A percentile compares a stretch with the other conserved stretches of the same genome.
Evolutionary conservation across 306 rosid genomes (phyloP).

Genomic region (Canavalia ensiformis): DNA sequence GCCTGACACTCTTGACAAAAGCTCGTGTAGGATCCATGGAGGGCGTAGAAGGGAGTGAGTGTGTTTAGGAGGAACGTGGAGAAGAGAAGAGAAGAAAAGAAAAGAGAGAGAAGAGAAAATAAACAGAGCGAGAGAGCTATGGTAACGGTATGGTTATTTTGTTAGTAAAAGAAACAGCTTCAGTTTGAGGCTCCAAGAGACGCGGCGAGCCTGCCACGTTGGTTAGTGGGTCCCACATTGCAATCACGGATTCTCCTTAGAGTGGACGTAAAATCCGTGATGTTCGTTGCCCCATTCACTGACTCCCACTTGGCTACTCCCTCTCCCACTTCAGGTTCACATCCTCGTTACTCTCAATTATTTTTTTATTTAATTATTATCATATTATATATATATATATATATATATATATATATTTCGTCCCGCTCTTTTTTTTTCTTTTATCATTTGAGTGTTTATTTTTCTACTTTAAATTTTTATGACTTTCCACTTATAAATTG

Average conservation of each 20-base stretch:
- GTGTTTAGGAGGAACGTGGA: neutral
- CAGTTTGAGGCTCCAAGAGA: neutral
- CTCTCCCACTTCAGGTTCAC: no score
- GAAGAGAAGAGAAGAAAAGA: neutral
- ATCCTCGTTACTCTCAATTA: no score
- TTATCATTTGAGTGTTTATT: no score
- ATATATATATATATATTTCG: no score
- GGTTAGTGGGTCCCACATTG: neutral
- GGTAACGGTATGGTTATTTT: neutral
- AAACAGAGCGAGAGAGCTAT: neutral
- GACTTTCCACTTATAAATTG: no score
- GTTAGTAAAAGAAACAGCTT: neutral
- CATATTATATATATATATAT: no score
- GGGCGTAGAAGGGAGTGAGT: neutral
- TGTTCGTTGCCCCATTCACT: neutral
- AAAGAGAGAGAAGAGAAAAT: neutral
- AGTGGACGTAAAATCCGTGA: constrained; percentile 18
- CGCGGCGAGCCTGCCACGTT: constrained; percentile 40
- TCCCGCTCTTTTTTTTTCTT: no score
- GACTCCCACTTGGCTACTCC: neutral
- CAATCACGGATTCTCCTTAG: constrained; percentile 27
- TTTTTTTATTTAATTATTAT: neutral
- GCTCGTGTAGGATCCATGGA: constrained; percentile 61
- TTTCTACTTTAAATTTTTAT: no score
- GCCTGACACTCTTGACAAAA: constrained; percentile 56